Base-by-base conservation (phyloP, 208 protist genomes). In the Crithidia sp. region DNA sequence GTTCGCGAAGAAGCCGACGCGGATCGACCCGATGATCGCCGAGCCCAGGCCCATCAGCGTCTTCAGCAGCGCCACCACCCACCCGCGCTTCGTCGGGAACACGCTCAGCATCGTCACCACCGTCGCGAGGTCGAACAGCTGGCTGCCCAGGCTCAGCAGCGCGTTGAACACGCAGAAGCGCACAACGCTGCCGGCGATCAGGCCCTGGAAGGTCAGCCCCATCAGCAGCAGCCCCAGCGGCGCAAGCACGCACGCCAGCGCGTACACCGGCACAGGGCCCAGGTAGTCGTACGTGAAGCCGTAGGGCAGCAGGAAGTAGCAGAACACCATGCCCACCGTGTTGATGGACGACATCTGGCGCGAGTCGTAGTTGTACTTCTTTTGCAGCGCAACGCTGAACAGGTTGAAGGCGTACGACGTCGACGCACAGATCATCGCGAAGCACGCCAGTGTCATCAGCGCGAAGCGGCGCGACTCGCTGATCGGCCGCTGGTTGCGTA, bases 31-130 rank as follows among this genome's bases (percentile, higher is more conserved):
- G 28, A 90, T 37, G 65, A 94, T 82, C 16, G 86, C 85, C 16
- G 76, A 83, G 49, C 86, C 89, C 17, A 94, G 83, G 10, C 89
- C 89, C 57, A 79, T 84, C 64, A 90, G 62, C n/a, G 84, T 88
- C 74, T 94, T 94, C 55, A 90, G 76, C 19, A 94, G 53, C 14
- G 85, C 89, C 3, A 88, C 67, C 10, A 90, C 89, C 62, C 68
- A 71, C n/a, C 86, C 89, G 10, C 68, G 56, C 13, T 76, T 50
- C 12, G 78, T 83, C 9, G 89, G 89, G 69, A 94, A 94, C 58
- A 81, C 61, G 50, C 65, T 84, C n/a, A 92, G 60, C 71, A 88
- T 53, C 43, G 85, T 89, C 72, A 92, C 77, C 9, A 83, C 57
- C 37, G 73, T 65, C 19, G 64, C 82, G 5, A 91, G 67, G 47